phyloP scores from a whole-genome alignment of 805 yeast genomes.

The Saturnispora besseyi region DNA sequence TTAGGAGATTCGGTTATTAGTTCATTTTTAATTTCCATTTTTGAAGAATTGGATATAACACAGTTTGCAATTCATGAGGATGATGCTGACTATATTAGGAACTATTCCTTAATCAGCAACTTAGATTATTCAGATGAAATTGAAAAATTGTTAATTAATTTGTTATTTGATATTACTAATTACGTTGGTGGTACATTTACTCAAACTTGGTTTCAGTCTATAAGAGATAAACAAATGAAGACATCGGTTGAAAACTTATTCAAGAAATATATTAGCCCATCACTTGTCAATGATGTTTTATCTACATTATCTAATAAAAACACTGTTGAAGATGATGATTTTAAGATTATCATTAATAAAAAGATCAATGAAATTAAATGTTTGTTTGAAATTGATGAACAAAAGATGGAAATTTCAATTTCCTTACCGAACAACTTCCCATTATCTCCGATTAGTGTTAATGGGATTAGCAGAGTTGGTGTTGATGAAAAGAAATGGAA shows the following conservation, averaged over 20 bases:
- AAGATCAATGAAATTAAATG: constrained; percentile 62
- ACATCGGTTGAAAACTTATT: constrained; percentile 55
- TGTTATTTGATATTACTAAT: constrained; percentile 41
- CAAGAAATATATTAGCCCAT: constrained; percentile 51
- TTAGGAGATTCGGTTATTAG: constrained; percentile 43
- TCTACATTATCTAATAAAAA: constrained; percentile 23
- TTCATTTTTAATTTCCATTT: constrained; percentile 42
- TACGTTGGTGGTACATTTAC: constrained; percentile 52
- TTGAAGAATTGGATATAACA: constrained; percentile 37
- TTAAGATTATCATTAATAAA: constrained; percentile 53
- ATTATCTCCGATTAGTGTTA: constrained; percentile 60
- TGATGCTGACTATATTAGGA: constrained; percentile 23
- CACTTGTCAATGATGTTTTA: constrained; percentile 50
- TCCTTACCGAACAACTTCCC: constrained; percentile 73
- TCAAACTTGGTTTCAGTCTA: constrained; percentile 61
- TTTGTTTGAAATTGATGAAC: constrained; percentile 75
- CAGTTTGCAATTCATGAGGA: constrained; percentile 15
- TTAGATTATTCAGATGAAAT: constrained; percentile 26
- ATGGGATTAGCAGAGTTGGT: constrained; percentile 74
- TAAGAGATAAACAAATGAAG: constrained; percentile 61
- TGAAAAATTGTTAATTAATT: constrained; percentile 36
- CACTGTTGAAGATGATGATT: constrained; percentile 32
- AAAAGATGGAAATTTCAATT: constrained; percentile 70
- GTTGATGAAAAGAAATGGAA: constrained; percentile 90
- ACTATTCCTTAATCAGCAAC: constrained; percentile 14